These are phyloP conservation scores for Paraphoma chrysanthemicola DNA, from an alignment of 2,329 filamentous ascomycete species.

Conservation along the genomic window DNA sequence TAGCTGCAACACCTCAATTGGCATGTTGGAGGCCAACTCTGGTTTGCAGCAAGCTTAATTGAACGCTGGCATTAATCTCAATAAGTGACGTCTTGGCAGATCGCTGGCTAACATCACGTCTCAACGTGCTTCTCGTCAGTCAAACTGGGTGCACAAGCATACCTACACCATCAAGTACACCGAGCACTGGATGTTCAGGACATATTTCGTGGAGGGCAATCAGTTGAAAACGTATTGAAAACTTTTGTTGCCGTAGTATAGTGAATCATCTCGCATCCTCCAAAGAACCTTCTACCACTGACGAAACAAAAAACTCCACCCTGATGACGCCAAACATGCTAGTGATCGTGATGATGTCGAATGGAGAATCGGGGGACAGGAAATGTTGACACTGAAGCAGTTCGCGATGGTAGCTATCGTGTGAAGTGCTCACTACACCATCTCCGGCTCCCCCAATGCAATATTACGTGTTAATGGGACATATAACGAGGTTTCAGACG, in stretches of 20 bases:
- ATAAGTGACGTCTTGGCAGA: too few species aligned
- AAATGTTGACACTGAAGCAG: slow-evolving; percentile 26
- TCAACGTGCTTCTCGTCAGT: not conserved
- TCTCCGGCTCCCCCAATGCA: slow-evolving; percentile 34
- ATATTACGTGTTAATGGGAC: slow-evolving; percentile 36
- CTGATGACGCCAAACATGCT: slow-evolving; percentile 26
- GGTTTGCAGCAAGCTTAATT: too few species aligned
- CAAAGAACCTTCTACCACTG: not conserved
- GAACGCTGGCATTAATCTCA: too few species aligned
- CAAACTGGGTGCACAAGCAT: not conserved
- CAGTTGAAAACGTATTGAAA: not conserved
- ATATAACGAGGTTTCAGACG: slow-evolving; percentile 19
- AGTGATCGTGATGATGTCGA: slow-evolving; percentile 9
- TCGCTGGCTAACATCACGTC: not conserved
- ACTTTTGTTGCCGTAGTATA: slow-evolving; percentile 4
- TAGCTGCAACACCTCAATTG: too few species aligned
- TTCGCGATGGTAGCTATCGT: slow-evolving; percentile 33
- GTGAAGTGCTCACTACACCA: slow-evolving; percentile 20
- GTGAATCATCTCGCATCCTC: not conserved
- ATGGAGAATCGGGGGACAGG: slow-evolving; percentile 7
- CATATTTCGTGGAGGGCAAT: not conserved
- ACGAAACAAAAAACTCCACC: slow-evolving; percentile 22
- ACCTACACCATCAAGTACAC: not conserved
- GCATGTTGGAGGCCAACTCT: too few species aligned
- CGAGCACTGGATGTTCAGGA: not conserved